Percentiles rank a stretch among this genome's conserved stretches.
These are phyloP conservation scores for Phialocephala sp. DNA, from an alignment of 2,329 filamentous ascomycete species.

Conservation along the genomic window DNA sequence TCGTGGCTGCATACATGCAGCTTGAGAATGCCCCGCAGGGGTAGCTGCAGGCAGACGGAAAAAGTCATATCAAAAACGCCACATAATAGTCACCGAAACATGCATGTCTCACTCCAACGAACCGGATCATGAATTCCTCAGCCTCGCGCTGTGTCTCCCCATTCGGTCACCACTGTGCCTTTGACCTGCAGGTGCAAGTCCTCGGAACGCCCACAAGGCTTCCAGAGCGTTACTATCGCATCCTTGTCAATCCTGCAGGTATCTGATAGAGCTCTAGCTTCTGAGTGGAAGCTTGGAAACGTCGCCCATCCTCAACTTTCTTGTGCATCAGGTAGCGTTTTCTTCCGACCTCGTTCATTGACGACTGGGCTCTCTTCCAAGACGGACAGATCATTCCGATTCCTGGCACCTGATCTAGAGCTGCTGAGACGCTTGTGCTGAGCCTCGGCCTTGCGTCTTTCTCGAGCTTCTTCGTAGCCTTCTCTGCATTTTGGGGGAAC, in stretches of 20 bases:
- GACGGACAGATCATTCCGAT: not conserved
- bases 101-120: conserved; percentile 3
- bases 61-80: not conserved
- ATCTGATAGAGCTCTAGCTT: conserved; percentile 10
- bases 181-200: not conserved
- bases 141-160: not conserved
- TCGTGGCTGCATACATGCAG: conserved; percentile 7
- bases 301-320: not conserved
- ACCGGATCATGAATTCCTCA: not conserved
- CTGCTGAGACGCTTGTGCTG: not conserved
- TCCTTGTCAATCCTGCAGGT: not conserved
- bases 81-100: not conserved
- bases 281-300: conserved; percentile 9
- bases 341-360: not conserved
- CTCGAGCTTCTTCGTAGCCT: not conserved
- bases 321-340: not conserved
- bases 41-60: conserved; percentile 1
- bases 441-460: not conserved
- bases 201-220: conserved; percentile 8
- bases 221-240: conserved; percentile 1
- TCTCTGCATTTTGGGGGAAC: not conserved
- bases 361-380: not conserved
- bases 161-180: not conserved
- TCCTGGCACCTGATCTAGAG: not conserved
- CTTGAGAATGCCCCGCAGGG: not conserved